phyloP scores from a whole-genome alignment of 2,329 filamentous ascomycete species.

The Parastagonospora nodorum region DNA sequence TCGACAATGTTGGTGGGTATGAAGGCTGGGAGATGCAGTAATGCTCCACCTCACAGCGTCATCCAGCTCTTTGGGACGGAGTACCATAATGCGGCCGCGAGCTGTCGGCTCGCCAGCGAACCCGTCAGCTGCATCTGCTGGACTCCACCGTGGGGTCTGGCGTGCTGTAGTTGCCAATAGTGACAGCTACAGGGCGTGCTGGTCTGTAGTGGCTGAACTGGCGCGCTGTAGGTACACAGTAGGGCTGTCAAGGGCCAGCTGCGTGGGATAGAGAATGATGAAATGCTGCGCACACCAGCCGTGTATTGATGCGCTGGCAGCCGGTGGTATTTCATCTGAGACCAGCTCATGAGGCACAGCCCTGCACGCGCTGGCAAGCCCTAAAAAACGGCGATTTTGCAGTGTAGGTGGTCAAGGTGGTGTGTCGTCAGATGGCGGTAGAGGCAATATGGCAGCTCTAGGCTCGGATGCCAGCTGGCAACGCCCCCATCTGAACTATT shows the following conservation, averaged over 20 bases:
- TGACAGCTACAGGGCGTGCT: conserved; percentile 21
- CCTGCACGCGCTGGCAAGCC: conserved; percentile 26
- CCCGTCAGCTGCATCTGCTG: conserved; percentile 23
- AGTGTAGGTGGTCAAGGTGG: conserved; percentile 10
- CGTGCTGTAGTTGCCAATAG: conserved; percentile 3
- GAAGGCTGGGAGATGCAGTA: conserved; percentile 16
- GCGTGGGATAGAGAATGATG: conserved; percentile 16
- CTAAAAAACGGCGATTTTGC: conserved; percentile 20
- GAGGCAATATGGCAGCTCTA: conserved; percentile 25
- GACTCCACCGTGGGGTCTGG: conserved; percentile 25
- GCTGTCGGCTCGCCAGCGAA: conserved; percentile 6
- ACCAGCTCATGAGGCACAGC: conserved; percentile 27
- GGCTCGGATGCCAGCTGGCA: conserved; percentile 46
- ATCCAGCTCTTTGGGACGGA: conserved; percentile 9
- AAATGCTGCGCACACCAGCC: conserved; percentile 20
- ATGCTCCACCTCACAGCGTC: conserved; percentile 15
- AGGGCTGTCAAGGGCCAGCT: conserved; percentile 11
- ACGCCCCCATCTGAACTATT: conserved; percentile 33
- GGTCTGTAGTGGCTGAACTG: conserved; percentile 27
- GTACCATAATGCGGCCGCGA: conserved; percentile 12
- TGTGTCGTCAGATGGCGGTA: conserved; percentile 19
- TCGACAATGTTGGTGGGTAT: conserved; percentile 1
- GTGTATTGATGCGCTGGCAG: conserved; percentile 32
- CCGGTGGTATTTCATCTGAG: conserved; percentile 21
- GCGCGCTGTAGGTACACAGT: conserved; percentile 6